Base-by-base conservation (phyloP, 768 basidiomycete genomes). In the Tulasnella sp. region DNA sequence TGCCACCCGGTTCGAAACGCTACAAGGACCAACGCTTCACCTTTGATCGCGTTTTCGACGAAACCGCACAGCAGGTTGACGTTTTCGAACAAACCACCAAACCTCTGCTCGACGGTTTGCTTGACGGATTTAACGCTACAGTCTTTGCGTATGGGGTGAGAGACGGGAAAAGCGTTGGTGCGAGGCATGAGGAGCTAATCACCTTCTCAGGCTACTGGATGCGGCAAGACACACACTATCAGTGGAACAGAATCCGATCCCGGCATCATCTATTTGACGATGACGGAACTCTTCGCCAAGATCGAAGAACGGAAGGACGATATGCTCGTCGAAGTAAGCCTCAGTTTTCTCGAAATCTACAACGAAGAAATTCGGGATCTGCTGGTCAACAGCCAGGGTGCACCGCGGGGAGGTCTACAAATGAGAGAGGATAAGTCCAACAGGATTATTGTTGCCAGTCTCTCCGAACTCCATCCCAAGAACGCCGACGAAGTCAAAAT, bases 211-310 rank as follows among this genome's bases (percentile, higher is more conserved):
- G 96, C 96, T 21, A 98, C 96, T n/a, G 96, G 96, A n/a, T 98
- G 96, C 68, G 96, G 96, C 62, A 99, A 99, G 71, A 99, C 96
- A 4, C 93, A 98, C 70, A 99, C 96, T 17, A 97, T 99, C 69
- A 96, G 91, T 64, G 94, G 94, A 57, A 84, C 86, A 35, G 83
- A 85, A 42, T 67, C 69, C 19, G 86, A 94, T 67, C 90, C 89
- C 15, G 96, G 96, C 29, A 82, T 96, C 64, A 96, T 98, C 68
- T 92, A 98, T 70, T 77, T 90, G 58, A 91, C 92, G 17, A 98
- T 97, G 93, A 82, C 88, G 41, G 94, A 97, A 70, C 81, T 99
- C 61, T 99, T 98, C 69, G 83, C 85, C 64, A 80, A 84, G 49
- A 96, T 99, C 62, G 83, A 90, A 49, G 89, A 93, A 64, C 79